Conservation (phyloP, 1,284 basidiomycete genomes). For the Volvariella volvacea region DNA sequence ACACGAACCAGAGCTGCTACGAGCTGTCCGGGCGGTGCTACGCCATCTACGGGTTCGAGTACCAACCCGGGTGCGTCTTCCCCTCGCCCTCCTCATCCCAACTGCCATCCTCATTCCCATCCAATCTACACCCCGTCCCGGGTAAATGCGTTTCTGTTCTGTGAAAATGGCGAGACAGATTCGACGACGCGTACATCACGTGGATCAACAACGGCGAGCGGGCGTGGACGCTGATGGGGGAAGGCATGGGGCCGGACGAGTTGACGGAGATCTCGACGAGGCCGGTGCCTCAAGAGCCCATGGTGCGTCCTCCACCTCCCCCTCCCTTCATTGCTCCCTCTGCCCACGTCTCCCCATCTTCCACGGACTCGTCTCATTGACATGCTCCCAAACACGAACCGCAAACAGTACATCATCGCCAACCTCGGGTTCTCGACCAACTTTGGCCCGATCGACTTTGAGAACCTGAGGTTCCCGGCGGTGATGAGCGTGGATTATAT, state of each 20-base stretch:
- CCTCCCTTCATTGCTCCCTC: not conserved
- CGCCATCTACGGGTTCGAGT: conserved; percentile 44
- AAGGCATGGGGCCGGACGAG: conserved; percentile 61
- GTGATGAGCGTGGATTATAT: conserved; percentile 77
- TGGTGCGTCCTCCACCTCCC: conserved; percentile 40
- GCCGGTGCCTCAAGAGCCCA: conserved; percentile 77
- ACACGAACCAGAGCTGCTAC: conserved; percentile 44
- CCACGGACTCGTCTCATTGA: not conserved
- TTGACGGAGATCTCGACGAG: conserved; percentile 61
- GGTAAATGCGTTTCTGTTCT: not conserved
- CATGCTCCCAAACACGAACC: not conserved
- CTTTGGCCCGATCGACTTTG: conserved; percentile 64
- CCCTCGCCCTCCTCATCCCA: too few species aligned
- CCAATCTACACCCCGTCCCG: too few species aligned
- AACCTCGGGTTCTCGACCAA: conserved; percentile 55
- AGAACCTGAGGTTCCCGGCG: conserved; percentile 55
- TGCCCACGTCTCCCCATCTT: not conserved
- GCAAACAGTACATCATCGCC: conserved; percentile 59
- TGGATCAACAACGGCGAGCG: conserved; percentile 68
- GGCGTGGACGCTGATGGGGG: conserved; percentile 69
- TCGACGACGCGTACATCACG: conserved; percentile 57
- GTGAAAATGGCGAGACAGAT: conserved; percentile 21
- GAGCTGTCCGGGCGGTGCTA: conserved; percentile 38
- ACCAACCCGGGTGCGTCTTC: conserved; percentile 31
- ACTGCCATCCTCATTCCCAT: too few species aligned